Conservation (phyloP, 164 flowering plant genomes). For the Nelumbo lutea region DNA sequence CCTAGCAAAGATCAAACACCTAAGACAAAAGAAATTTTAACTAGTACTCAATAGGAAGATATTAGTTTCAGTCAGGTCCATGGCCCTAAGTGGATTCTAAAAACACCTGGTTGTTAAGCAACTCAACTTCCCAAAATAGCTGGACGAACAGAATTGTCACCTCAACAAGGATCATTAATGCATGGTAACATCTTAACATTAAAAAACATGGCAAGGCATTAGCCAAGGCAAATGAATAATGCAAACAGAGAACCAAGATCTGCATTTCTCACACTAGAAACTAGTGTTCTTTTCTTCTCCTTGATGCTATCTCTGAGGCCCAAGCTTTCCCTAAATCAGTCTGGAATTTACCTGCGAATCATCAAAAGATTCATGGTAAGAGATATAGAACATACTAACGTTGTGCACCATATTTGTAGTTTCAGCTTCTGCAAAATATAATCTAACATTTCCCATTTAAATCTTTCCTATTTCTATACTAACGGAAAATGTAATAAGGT, state of each 20-base stretch:
- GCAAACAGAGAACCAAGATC: background rate
- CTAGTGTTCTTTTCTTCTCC: conserved; percentile 33
- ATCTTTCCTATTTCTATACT: background rate
- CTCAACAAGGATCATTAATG: background rate
- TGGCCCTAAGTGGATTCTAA: background rate
- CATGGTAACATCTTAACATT: background rate
- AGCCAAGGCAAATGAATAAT: background rate
- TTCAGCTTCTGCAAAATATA: no score
- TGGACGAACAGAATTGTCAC: background rate
- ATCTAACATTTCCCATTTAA: background rate
- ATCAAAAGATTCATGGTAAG: background rate
- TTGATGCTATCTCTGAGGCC: conserved; percentile 68
- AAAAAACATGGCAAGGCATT: background rate
- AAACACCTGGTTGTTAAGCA: background rate
- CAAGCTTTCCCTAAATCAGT: conserved; percentile 85
- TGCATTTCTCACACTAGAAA: background rate
- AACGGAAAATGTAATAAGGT: background rate
- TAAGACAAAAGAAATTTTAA: no score
- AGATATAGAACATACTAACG: background rate
- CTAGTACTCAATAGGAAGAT: no score
- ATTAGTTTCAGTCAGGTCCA: no score
- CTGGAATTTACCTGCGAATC: conserved; percentile 72
- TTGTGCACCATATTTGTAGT: background rate
- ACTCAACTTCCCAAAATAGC: background rate
- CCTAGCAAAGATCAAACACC: no score